These are phyloP conservation scores for Haplosporangium gracile DNA, from an alignment of 192 early-diverging fungal genomes.

Conservation along the genomic window DNA sequence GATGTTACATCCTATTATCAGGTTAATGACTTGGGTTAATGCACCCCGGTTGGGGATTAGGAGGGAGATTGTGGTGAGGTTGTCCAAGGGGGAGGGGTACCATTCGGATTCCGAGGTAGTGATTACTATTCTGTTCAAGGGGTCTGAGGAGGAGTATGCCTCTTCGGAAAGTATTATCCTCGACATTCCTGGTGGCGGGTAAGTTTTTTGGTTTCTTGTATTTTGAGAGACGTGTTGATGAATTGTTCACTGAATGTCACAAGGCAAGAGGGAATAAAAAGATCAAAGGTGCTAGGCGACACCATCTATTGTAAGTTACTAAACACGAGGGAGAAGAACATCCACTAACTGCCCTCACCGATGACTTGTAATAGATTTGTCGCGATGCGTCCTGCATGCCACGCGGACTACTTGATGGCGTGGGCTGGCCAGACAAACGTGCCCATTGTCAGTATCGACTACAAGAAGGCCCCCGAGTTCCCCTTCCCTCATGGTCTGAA, in stretches of 20 bases:
- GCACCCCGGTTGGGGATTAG: constrained; percentile 57
- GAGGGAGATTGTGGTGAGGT: constrained; percentile 37
- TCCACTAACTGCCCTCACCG: neutral
- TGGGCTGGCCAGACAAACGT: constrained; percentile 83
- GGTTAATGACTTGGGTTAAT: constrained; percentile 58
- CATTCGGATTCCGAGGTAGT: constrained; percentile 45
- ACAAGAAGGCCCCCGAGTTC: constrained; percentile 95
- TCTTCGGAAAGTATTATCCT: constrained; percentile 63
- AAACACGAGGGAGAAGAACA: neutral
- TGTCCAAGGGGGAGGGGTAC: constrained; percentile 36
- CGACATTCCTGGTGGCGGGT: constrained; percentile 86
- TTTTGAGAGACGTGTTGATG: neutral
- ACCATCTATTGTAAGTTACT: neutral
- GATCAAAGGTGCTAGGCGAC: too few species aligned
- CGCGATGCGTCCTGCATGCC: constrained; percentile 88
- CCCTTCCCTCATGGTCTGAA: constrained; percentile 94
- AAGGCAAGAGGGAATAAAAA: neutral
- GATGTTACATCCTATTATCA: constrained; percentile 77
- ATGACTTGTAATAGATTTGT: constrained; percentile 69
- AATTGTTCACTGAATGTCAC: too few species aligned
- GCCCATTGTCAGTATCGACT: constrained; percentile 88
- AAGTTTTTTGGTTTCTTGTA: neutral
- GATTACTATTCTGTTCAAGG: constrained; percentile 71
- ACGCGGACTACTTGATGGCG: constrained; percentile 85
- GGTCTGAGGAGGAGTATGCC: constrained; percentile 48